These are phyloP conservation scores for Claviceps sp. DNA, from an alignment of 2,329 filamentous ascomycete species.

Conservation along the genomic window DNA sequence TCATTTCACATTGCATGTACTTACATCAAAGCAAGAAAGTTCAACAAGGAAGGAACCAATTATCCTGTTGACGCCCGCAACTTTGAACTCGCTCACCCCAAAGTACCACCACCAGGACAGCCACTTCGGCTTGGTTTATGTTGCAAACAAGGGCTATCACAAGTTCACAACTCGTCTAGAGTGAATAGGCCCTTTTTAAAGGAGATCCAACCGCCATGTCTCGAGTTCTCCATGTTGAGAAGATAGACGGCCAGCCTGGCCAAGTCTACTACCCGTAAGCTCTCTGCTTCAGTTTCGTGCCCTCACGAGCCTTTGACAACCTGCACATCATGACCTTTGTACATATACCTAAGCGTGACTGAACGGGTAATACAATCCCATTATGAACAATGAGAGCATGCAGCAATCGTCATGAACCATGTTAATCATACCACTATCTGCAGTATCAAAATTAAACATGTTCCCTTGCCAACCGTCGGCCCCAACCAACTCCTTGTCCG, in stretches of 20 bases:
- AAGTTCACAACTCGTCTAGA: not conserved
- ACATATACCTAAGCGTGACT: no score
- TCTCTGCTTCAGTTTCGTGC: not conserved
- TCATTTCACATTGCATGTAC: no score
- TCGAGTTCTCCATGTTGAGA: slow-evolving; percentile 47
- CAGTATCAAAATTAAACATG: slow-evolving; percentile 45
- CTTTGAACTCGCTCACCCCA: no score
- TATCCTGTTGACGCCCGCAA: no score
- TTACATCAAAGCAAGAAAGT: no score
- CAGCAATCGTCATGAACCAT: no score
- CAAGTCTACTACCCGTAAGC: slow-evolving; percentile 71
- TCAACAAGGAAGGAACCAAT: no score
- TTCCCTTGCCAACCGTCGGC: slow-evolving; percentile 49
- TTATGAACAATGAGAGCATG: no score
- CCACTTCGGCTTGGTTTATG: not conserved
- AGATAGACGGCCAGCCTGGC: slow-evolving; percentile 67
- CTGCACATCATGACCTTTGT: no score
- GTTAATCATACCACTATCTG: not conserved
- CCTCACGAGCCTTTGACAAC: no score
- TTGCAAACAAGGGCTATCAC: no score
- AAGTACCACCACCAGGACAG: not conserved
- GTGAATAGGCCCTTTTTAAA: not conserved
- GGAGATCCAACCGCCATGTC: slow-evolving; percentile 26
- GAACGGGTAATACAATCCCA: no score
- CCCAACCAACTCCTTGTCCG: slow-evolving; percentile 60